Base-by-base conservation (phyloP, 2,329 filamentous ascomycete genomes). In the Coniochaeta ligniaria region DNA sequence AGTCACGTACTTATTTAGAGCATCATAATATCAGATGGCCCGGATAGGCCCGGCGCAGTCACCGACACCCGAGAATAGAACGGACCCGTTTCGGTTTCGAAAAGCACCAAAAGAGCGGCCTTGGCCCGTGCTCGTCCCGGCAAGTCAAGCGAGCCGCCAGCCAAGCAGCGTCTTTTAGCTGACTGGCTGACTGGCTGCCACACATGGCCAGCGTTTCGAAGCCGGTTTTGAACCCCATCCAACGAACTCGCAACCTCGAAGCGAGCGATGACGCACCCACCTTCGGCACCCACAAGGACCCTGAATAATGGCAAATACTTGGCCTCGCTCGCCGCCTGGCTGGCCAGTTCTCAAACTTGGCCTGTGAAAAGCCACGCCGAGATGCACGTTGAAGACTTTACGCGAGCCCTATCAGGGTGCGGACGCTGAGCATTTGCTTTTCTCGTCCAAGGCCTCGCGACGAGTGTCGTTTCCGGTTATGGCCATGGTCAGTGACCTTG, bases 221-320 rank as follows among this genome's bases (percentile, higher is more conserved):
- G 54, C 54, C 31, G 54, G 54, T 36, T 38, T 56, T 56, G 54
- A 16, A 22, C 54, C 54, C 38, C 54, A 56, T 22, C 54, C 54
- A 56, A 56, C 54, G 54, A 36, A 24, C 54, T 24, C 35, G 28
- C 54, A 36, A 35, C n/a, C 31, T 36, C 54, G 26, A 56, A 24
- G 11, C 31, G 9, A 24, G 17, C 31, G 54, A 56, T 56, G 54
- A 56, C 54, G 54, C 54, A 56, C 31, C 31, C 22, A 17, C n/a
- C 47, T 3, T 17, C 26, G 47, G 11, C 22, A 3, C 3, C 22
- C 43, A 47, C 20, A 47, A 47, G 47, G 24, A 31, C 26, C 26
- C 47, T 52, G 22, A 17, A 28, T 26, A 52, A 12, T 24, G 43
- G 43, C n/a, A 22, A 17, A 47, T 47, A 6, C 20, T 36, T 24